Evolutionary conservation across 306 rosid species (phyloP), one percentile per base, ranked within the genome.

Genomic region (Sphenostylis stenocarpa): DNA sequence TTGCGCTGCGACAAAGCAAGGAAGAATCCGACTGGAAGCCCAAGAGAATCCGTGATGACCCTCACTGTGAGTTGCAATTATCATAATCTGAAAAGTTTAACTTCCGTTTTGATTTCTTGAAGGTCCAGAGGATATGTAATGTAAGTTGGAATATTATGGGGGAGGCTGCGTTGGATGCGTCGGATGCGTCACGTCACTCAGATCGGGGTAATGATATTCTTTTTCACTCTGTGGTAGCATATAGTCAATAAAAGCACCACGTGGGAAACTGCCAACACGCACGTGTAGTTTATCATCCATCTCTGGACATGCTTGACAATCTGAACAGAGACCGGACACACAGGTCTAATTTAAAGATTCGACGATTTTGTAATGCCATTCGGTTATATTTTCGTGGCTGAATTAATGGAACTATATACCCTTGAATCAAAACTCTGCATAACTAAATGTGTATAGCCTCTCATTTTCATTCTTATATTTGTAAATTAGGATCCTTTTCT

Each of bases 11-110:
- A 80, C 96, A 86, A 82, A 77, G 29, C 83, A 89, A 87, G 84
- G 97, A 90, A 86, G 96, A 89, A 60, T 88, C 94, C 5, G 81
- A 77, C 66, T 87, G 90, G 94, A 95, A 85, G 86, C 93, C 99
- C 17, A 83, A 49, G 78, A 87, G 91, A 83, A 72, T 95, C 86
- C 79, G 80, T 20, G 97, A 95, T 33, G 87, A 83, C 62, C 87
- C 94, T 20, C 87, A 55, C 26, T 45, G 66, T 74, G 83, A 12
- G 44, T 70, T 72, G 78, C 84, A 81, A 64, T 80, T 84, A 43
- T 79, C 80, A 28, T 75, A 78, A 55, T 73, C 67, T 26, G 13
- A 52, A 56, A 8, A 44, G 64, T 55, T 2, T 77, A 0, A 76
- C 48, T 64, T 53, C 44, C 52, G 69, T 10, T 38, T 34, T 49